Evolutionary conservation across 1,139 yeast genomes (phyloP).

Genomic region (Protomyces inundatus): DNA sequence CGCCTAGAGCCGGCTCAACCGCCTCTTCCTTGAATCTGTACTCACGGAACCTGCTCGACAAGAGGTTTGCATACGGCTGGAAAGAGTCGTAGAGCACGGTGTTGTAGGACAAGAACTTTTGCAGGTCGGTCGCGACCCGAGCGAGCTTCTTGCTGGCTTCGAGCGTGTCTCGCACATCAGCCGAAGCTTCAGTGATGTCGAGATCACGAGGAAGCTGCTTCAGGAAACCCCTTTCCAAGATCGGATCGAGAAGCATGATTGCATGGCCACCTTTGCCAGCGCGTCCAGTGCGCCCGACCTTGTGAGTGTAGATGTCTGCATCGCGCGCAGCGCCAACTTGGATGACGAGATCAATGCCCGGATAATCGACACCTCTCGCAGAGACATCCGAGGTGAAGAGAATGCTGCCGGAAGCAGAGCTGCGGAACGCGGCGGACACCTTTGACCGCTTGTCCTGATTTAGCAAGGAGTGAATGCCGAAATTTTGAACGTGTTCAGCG

Average conservation of each 20-base stretch:
- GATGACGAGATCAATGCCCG: slow-evolving; percentile 83
- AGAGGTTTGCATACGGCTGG: background rate
- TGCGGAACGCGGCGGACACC: slow-evolving; percentile 60
- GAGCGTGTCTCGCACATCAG: background rate
- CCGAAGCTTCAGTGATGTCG: slow-evolving; percentile 2
- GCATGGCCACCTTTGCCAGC: slow-evolving; percentile 80
- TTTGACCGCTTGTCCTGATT: slow-evolving; percentile 67
- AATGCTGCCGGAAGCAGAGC: slow-evolving; percentile 48
- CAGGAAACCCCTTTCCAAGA: slow-evolving; percentile 1
- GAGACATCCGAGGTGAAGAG: slow-evolving; percentile 59
- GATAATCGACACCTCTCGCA: slow-evolving; percentile 89
- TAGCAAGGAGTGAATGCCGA: slow-evolving; percentile 68
- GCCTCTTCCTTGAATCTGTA: background rate
- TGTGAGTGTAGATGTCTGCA: slow-evolving; percentile 56
- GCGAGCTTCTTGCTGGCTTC: background rate
- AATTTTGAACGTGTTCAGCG: slow-evolving; percentile 44
- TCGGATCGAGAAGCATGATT: slow-evolving; percentile 59
- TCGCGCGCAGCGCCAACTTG: slow-evolving; percentile 50
- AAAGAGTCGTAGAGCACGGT: background rate
- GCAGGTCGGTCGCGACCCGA: too few relatives aligned
- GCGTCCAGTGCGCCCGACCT: slow-evolving; percentile 95
- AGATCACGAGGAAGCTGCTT: background rate
- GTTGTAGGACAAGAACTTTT: background rate
- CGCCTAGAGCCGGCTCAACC: background rate
- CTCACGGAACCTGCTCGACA: background rate